These are phyloP conservation scores for Arachis hypogaea DNA, from an alignment of 306 rosid genomes.

Conservation along the genomic window DNA sequence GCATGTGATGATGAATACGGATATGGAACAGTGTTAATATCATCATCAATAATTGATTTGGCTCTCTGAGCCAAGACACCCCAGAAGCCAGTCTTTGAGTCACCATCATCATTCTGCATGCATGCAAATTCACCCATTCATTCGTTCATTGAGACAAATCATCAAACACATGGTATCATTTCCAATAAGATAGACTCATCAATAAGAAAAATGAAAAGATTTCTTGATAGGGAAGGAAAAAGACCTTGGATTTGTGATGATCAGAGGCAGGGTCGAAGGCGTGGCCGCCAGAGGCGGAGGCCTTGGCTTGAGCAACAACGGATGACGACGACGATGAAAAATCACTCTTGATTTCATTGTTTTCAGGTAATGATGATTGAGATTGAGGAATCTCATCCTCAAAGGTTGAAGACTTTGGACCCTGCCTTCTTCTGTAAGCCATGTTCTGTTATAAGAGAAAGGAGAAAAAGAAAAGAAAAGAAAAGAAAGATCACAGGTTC, in stretches of 20 bases:
- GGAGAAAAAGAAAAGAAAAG: no score
- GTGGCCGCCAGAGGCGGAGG: constrained; percentile 54
- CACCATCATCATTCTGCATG: constrained; percentile 59
- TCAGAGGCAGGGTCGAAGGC: constrained; percentile 54
- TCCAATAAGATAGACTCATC: neutral
- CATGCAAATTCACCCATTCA: neutral
- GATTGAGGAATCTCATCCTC: constrained; percentile 65
- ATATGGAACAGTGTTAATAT: constrained; percentile 9
- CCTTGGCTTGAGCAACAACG: constrained; percentile 79
- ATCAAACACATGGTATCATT: neutral
- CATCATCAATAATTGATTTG: constrained; percentile 85
- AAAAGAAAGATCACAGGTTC: neutral
- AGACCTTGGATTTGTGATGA: constrained; percentile 61
- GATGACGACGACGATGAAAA: constrained; percentile 42
- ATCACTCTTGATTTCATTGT: constrained; percentile 35
- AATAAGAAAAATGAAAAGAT: neutral
- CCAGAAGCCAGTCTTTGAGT: constrained; percentile 80
- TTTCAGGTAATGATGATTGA: constrained; percentile 29
- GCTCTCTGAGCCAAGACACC: constrained; percentile 86
- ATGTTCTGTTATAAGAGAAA: constrained; percentile 34
- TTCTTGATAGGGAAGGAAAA: neutral
- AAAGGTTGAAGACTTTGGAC: constrained; percentile 75
- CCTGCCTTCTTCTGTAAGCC: constrained; percentile 96
- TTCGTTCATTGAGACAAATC: constrained; percentile 9
- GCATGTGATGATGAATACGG: constrained; percentile 28